Base-by-base conservation (phyloP, 2,329 filamentous ascomycete species). In the Colletotrichum sp. region DNA sequence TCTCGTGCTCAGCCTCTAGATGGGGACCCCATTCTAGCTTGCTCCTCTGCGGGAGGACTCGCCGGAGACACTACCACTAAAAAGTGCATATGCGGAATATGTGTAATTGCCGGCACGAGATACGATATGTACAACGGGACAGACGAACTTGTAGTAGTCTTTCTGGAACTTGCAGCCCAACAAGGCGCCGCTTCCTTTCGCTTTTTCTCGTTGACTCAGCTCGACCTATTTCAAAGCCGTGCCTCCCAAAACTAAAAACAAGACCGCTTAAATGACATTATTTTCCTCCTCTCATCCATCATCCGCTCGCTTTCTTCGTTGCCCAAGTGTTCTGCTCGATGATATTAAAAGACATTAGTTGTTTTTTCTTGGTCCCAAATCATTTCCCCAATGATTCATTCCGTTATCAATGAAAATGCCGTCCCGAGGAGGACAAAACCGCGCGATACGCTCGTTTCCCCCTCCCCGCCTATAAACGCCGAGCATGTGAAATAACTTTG, bases 401-500 rank as follows among this genome's bases (percentile, higher is more conserved):
- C 66, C 55, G 13, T 34, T 10, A 7, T 52, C 34, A 55, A 57
- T 21, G 28, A 43, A 68, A 59, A 68, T 60, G 66, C 66, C 66
- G 52, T 28, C 59, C 24, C 24, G 34, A 28, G 21, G 55, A 55
- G 65, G 48, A 26, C 32, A 24, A 60, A 21, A 66, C 6, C 55
- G 28, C 21, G 18, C 36, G n/a, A 12, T 64, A 7, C 12, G 48
- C 52, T 34, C 59, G 59, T 57, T 48, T 63, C 39, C 34, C 39
- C 70, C 39, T 63, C 59, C 18, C 59, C 59, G 16, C 32, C 30
- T 64, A 57, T 72, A 66, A 75, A 75, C 70, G 70, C 73, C 73
- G 70, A 73, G 72, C 72, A 72, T 72, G 68, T 75, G 68, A 39
- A 63, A 72, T 55, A 73, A 21, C 61, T 73, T 75, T 75, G 69